Evolutionary conservation across 495 filamentous ascomycete genomes (phyloP).

Genomic region (Durotheca rogersii): DNA sequence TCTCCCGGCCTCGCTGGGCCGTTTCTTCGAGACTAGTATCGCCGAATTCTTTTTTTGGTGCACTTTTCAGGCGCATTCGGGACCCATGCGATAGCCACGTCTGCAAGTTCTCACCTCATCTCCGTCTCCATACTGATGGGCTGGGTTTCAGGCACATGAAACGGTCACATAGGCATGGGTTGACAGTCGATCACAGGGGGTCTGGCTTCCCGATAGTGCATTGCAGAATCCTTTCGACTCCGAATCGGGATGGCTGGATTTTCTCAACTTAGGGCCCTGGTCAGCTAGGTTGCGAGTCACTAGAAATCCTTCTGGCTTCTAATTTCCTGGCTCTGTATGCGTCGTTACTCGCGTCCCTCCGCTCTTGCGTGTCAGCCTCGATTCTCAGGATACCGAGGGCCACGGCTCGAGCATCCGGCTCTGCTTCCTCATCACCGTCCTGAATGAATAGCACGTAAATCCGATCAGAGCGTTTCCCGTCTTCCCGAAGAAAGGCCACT

Average conservation of each 20-base stretch:
- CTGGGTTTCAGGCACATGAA: constrained; percentile 35
- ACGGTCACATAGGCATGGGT: constrained; percentile 27
- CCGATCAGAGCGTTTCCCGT: too few relatives aligned
- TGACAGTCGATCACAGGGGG: constrained; percentile 24
- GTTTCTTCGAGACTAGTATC: neutral
- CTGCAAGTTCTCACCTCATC: neutral
- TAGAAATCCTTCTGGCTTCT: constrained; percentile 17
- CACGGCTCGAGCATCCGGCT: too few relatives aligned
- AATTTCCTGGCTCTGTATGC: too few relatives aligned
- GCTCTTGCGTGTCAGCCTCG: neutral
- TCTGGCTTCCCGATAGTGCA: constrained; percentile 22
- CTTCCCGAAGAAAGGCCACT: too few relatives aligned
- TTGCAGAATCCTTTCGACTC: constrained; percentile 20
- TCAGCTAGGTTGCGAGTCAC: constrained; percentile 1
- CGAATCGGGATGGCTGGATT: constrained; percentile 18
- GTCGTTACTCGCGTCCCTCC: too few relatives aligned
- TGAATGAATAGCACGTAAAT: too few relatives aligned
- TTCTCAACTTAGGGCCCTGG: neutral
- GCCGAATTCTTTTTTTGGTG: neutral
- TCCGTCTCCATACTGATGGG: constrained; percentile 17
- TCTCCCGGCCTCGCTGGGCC: too few relatives aligned
- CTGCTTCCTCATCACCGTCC: too few relatives aligned
- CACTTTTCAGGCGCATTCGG: constrained; percentile 14
- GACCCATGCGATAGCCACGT: constrained; percentile 18
- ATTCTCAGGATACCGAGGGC: too few relatives aligned